Evolutionary conservation across 352 stramenopile species (phyloP).

Genomic region (Blastocystis sp.): DNA sequence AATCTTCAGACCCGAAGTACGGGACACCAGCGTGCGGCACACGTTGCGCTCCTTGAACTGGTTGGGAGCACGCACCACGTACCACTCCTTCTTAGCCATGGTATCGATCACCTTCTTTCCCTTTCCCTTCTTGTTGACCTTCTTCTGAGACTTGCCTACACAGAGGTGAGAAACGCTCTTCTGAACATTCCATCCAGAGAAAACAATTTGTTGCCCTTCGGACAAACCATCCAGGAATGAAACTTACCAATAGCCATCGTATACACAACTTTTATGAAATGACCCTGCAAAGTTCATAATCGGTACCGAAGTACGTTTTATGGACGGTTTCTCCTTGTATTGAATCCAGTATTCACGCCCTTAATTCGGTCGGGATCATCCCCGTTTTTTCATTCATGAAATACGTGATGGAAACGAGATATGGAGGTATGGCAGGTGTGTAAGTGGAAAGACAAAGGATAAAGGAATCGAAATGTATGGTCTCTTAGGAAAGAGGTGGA

Average conservation of each 20-base stretch:
- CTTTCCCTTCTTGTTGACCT: background rate
- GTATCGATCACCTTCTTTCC: constrained; percentile 16
- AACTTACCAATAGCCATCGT: constrained; percentile 44
- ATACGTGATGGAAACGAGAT: no score
- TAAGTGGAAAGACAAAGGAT: background rate
- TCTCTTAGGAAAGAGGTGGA: background rate
- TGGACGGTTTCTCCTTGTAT: background rate
- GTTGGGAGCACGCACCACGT: background rate
- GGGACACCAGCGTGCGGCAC: constrained; percentile 95
- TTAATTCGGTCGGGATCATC: background rate
- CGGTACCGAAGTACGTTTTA: background rate
- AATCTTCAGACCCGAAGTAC: constrained; percentile 81
- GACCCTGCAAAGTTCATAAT: background rate
- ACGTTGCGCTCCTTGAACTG: no score
- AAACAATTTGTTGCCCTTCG: background rate
- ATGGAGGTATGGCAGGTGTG: no score
- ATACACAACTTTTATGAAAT: constrained; percentile 30
- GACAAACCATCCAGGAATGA: background rate
- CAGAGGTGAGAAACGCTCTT: background rate
- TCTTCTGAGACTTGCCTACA: background rate
- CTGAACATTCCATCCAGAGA: background rate
- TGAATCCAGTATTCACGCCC: background rate
- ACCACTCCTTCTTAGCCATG: background rate
- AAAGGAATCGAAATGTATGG: background rate
- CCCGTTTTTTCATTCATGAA: background rate